A percentile compares a stretch with the other conserved stretches of the same genome.
These are phyloP conservation scores for Glycine soja DNA, from an alignment of 306 rosid species.

Conservation along the genomic window DNA sequence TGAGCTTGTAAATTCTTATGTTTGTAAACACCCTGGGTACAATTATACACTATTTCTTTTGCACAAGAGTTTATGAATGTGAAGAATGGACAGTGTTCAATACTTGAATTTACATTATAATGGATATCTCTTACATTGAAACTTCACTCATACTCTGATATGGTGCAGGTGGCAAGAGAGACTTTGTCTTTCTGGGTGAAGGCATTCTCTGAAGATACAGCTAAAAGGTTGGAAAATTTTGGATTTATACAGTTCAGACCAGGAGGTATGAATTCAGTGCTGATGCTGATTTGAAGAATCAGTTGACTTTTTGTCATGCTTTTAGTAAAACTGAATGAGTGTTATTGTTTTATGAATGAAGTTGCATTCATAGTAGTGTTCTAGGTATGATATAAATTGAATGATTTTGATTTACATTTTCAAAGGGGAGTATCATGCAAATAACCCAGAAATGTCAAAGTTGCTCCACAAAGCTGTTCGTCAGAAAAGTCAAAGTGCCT, in stretches of 20 bases:
- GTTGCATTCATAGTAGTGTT: background rate
- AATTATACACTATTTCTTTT: conserved; percentile 34
- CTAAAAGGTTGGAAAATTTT: conserved; percentile 96
- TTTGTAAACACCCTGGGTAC: background rate
- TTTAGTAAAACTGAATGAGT: conserved; percentile 29
- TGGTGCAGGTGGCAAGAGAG: conserved; percentile 93
- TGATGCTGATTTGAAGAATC: conserved; percentile 26
- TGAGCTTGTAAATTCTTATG: conserved; percentile 10
- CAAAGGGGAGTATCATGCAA: conserved; percentile 96
- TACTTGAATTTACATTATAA: conserved; percentile 36
- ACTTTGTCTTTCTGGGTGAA: conserved; percentile 98
- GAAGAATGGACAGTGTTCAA: conserved; percentile 16
- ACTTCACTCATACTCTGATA: conserved; percentile 36
- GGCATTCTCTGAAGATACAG: conserved; percentile 99
- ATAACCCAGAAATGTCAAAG: conserved; percentile 99
- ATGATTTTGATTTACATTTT: conserved; percentile 38
- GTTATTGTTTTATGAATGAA: conserved; percentile 26
- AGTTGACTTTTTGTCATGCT: background rate
- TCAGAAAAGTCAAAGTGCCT: conserved; percentile 92
- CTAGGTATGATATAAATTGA: conserved; percentile 30
- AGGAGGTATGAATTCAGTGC: conserved; percentile 73
- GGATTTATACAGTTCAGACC: conserved; percentile 99
- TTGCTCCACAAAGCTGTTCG: conserved; percentile 99
- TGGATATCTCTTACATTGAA: conserved; percentile 29
- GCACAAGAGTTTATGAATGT: conserved; percentile 29